Evolutionary conservation across 2,329 filamentous ascomycete species (phyloP), one percentile per base, ranked within the genome.

Genomic region (Ophidiomyces ophidiicola): DNA sequence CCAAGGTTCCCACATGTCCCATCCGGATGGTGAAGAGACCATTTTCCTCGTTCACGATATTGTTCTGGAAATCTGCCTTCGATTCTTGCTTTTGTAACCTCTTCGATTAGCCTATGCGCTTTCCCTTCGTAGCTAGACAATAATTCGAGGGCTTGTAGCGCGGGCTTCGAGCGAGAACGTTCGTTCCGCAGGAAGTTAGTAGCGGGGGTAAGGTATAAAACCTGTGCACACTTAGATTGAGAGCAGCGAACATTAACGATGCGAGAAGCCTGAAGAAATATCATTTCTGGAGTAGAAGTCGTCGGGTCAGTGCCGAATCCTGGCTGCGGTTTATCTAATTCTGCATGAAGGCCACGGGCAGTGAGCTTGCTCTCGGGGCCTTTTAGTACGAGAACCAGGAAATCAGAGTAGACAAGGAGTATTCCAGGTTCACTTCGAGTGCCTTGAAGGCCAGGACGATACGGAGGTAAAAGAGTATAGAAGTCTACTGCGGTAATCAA

Each of bases 381-480:
- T 57, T 87, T 93, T 48, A 78, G 80, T 10, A 94, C 62, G 14
- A 94, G 64, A 11, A 93, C 71, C 1, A 94, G 57, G 39, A 75
- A 81, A 51, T 94, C 87, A 2, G 83, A 76, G 53, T 94, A 96
- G 2, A 96, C 67, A 3, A 96, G 64, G 36, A 96, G 70, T 17
- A 94, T 77, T 1, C 83, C 82, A 1, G 74, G 64, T 5, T 48
- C 44, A 14, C 74, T 46, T 52, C 59, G 52, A 53, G 62, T 36
- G 53, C 64, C 50, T 17, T 57, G 47, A 5, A 56, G 49, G 21
- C 67, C 62, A 18, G 66, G 53, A 41, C 67, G 67, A 51, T 81
- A 93, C 0, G 87, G 87, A 2, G 85, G 72, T 1, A 74, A 64
- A 2, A 93, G 62, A 52, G 93, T 85, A 12, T 78, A 66, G 53